Evolutionary conservation across 2,329 filamentous ascomycete genomes (phyloP), one percentile per base, ranked within the genome.

Genomic region (Cercospora brassicicola): DNA sequence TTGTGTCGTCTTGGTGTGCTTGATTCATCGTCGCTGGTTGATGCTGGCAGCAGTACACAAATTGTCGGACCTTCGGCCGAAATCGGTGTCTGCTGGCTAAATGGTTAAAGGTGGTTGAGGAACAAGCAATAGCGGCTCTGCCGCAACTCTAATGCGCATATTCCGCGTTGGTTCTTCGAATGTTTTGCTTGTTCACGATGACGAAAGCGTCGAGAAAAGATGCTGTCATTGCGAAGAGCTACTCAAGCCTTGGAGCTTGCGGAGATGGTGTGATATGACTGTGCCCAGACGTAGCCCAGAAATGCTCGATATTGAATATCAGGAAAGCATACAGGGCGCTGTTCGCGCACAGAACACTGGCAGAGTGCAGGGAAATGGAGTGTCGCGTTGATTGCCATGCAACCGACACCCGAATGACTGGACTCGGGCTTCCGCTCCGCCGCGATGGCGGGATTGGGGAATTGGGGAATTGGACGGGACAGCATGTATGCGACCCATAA

Each of bases 1-100:
- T 59, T 59, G 55, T 31, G 28, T 59, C 28, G 30, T 36, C 55
- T 59, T 59, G 55, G 55, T 59, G 28, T 59, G 55, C 55, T 59
- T 59, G 55, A 59, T 59, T 59, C 30, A 36, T 59, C 55, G 31
- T 57, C 55, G 55, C 13, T 26, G 20, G 20, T 28, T 55, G 23
- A 28, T 28, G 23, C 6, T 28, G 20, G 13, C 20, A 13, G 48
- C 48, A 10, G 23, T 30, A 42, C 36, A 8, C 36, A n/a, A 26
- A 9, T 45, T 45, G 57, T 42, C 57, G 18, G 33, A 60, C 11
- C 33, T 9, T 30, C 33, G 31, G 33, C 31, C 48, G 48, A 55
- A 2, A 30, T 26, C 48, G 48, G 23, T 55, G 23, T 8, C 2
- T n/a, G 18, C 31, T 28, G 30, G 59, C 59, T 51, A 62, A 51